Percentiles rank a stretch among this genome's conserved stretches.
Conservation (phyloP, 768 basidiomycete genomes). For the Tubosaeta brunneosetosa region DNA sequence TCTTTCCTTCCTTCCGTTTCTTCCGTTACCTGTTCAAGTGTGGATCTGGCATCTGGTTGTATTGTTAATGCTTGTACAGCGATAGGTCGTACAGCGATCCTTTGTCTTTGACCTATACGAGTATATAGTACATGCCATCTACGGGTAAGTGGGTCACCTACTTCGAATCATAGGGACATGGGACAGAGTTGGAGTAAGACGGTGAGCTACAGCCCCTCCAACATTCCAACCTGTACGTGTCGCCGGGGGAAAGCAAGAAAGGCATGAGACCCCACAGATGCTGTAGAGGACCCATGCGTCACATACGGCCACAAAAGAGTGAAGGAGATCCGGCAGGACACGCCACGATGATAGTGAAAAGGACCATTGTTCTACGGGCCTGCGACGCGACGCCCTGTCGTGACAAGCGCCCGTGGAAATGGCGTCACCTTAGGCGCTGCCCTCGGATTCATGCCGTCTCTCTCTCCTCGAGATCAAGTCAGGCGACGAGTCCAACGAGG, state of each 20-base stretch:
- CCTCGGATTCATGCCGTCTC: constrained; percentile 51
- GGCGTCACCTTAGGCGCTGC: constrained; percentile 64
- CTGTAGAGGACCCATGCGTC: too few relatives aligned
- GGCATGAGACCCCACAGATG: background rate
- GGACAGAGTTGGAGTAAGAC: background rate
- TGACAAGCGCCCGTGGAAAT: constrained; percentile 38
- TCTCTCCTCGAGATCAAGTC: constrained; percentile 14
- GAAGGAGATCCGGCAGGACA: background rate
- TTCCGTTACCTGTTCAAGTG: background rate
- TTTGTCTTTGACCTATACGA: background rate
- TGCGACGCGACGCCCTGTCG: background rate
- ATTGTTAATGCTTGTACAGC: background rate
- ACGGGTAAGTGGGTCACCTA: constrained; percentile 2
- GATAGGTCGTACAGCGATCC: constrained; percentile 11
- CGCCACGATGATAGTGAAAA: background rate
- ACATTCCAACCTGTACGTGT: background rate
- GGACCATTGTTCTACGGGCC: background rate
- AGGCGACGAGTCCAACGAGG: constrained; percentile 20
- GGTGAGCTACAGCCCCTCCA: background rate
- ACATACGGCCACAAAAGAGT: background rate
- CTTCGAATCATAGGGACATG: constrained; percentile 4
- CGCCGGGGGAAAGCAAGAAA: background rate
- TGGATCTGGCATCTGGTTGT: background rate
- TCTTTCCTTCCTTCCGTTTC: background rate
- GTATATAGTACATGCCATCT: background rate